These are phyloP conservation scores for Fusarium pseudograminearum DNA, from an alignment of 2,329 filamentous ascomycete genomes.

Conservation along the genomic window DNA sequence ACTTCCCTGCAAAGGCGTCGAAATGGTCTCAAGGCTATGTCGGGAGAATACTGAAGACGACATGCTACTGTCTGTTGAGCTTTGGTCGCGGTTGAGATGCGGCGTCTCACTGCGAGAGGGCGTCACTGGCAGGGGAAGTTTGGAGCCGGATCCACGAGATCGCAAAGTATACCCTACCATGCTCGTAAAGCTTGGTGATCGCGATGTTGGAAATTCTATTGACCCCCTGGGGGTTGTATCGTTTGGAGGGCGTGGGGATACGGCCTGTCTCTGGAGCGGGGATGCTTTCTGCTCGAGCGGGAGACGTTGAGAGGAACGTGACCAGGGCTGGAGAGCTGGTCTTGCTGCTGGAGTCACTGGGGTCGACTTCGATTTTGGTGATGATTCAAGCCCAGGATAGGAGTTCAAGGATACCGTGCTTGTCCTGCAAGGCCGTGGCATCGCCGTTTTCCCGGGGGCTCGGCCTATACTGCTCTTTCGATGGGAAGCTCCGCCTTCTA, in stretches of 20 bases:
- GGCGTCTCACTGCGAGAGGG: conserved; percentile 55
- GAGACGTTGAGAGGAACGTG: conserved; percentile 39
- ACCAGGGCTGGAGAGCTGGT: conserved; percentile 28
- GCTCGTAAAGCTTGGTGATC: conserved; percentile 47
- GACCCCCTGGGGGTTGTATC: conserved; percentile 19
- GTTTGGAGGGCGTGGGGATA: conserved; percentile 20
- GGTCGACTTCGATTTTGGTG: conserved; percentile 42
- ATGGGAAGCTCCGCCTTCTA: conserved; percentile 47
- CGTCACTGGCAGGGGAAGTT: conserved; percentile 55
- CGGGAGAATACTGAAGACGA: conserved; percentile 57
- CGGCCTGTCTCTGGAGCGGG: conserved; percentile 22
- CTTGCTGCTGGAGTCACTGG: conserved; percentile 42
- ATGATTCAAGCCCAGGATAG: conserved; percentile 33
- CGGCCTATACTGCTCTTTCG: conserved; percentile 40
- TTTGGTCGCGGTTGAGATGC: conserved; percentile 52
- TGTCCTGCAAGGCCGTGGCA: conserved; percentile 38
- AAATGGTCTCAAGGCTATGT: conserved; percentile 51
- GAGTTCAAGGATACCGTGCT: conserved; percentile 32
- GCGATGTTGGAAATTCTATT: conserved; percentile 34
- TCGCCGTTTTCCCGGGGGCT: conserved; percentile 27
- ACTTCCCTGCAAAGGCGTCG: conserved; percentile 51
- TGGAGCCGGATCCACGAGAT: conserved; percentile 54
- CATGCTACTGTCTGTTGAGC: conserved; percentile 59
- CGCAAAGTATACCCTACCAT: conserved; percentile 49
- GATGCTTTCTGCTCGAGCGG: conserved; percentile 20